phyloP scores from a whole-genome alignment of 192 early-diverging fungal genomes.

The Podochytrium sp. region DNA sequence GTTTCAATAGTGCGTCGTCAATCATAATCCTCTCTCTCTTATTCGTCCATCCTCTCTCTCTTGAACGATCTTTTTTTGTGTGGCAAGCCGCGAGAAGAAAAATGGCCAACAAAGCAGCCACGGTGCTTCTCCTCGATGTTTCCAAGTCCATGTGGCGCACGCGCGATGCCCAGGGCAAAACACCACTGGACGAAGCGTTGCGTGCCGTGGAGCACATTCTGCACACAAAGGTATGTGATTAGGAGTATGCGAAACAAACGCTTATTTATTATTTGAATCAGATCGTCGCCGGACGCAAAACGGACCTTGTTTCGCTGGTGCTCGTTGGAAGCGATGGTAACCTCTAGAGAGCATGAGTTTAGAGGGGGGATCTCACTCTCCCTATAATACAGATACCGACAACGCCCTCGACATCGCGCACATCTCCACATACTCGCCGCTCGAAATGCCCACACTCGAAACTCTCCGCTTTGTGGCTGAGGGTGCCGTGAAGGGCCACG shows the following conservation, averaged over 20 bases:
- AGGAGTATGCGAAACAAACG: conserved; percentile 5
- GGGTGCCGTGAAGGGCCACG: conserved; percentile 43
- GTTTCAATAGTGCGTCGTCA: too few relatives aligned
- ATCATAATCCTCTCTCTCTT: too few relatives aligned
- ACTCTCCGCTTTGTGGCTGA: conserved; percentile 55
- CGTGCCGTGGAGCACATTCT: conserved; percentile 37
- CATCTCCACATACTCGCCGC: conserved; percentile 32
- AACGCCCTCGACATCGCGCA: conserved; percentile 44
- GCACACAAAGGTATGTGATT: conserved; percentile 39
- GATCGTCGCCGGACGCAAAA: conserved; percentile 70
- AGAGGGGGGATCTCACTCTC: too few relatives aligned
- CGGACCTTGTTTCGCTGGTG: conserved; percentile 62
- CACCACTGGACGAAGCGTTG: conserved; percentile 32
- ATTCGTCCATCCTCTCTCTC: too few relatives aligned
- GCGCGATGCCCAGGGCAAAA: conserved; percentile 31
- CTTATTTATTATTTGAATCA: conserved; percentile 26
- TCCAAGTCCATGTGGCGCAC: conserved; percentile 46
- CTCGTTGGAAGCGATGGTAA: conserved; percentile 63
- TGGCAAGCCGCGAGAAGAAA: not conserved
- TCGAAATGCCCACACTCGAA: conserved; percentile 49
- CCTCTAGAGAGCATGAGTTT: not conserved
- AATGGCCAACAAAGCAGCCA: conserved; percentile 56
- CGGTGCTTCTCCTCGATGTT: conserved; percentile 57
- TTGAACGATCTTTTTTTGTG: not conserved
- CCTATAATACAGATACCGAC: not conserved